These are phyloP conservation scores for Dryas integrifolia DNA, from an alignment of 331 rosid species.

Conservation along the genomic window DNA sequence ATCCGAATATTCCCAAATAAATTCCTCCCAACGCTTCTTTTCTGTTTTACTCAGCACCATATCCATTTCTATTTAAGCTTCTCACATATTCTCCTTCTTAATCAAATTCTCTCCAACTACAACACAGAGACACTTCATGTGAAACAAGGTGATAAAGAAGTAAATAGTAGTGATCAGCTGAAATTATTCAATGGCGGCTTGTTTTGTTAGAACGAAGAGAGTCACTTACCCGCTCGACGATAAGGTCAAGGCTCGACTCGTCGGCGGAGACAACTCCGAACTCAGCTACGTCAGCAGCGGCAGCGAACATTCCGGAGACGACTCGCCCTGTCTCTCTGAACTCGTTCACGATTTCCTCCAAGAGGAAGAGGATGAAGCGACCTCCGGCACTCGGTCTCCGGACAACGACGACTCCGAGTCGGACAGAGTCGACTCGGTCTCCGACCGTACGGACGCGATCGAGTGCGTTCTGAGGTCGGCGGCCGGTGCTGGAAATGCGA, in stretches of 20 bases:
- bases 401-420: constrained; percentile 27
- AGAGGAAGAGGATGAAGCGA: constrained; percentile 30
- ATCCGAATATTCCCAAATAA: constrained; percentile 32
- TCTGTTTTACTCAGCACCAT: background rate
- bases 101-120: background rate
- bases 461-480: constrained; percentile 21
- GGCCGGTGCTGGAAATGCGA: constrained; percentile 3
- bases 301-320: constrained; percentile 62
- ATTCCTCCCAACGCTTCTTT: background rate
- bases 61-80: background rate
- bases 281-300: constrained; percentile 60
- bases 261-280: constrained; percentile 35
- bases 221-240: constrained; percentile 69
- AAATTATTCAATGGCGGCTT: constrained; percentile 25
- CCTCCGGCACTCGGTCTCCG: background rate
- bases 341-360: constrained; percentile 60
- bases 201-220: constrained; percentile 40
- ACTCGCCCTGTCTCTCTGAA: constrained; percentile 56
- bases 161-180: no score
- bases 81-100: background rate
- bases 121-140: no score
- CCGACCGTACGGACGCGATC: constrained; percentile 26
- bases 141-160: no score
- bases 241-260: constrained; percentile 58
- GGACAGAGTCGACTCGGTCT: constrained; percentile 26